Conservation (phyloP, 1,139 yeast species). For the Taphrina confusa region DNA sequence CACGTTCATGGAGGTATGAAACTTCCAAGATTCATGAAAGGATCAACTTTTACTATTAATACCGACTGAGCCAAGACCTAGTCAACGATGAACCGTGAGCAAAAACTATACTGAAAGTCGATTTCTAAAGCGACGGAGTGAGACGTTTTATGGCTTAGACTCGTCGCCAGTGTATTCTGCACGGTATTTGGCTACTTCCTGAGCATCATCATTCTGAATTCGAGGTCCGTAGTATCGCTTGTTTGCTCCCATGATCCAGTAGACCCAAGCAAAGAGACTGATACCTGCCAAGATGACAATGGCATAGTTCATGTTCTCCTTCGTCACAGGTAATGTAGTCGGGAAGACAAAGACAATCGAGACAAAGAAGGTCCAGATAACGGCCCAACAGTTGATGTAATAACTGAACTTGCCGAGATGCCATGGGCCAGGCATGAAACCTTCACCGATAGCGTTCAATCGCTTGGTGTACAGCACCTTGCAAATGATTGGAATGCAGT, state of each 20-base stretch:
- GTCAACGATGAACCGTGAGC: too few species aligned
- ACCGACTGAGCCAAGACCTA: too few species aligned
- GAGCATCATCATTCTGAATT: background rate
- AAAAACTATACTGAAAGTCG: too few species aligned
- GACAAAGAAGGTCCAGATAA: slow-evolving; percentile 54
- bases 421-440: slow-evolving; percentile 59
- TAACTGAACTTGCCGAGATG: slow-evolving; percentile 58
- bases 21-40: too few species aligned
- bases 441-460: slow-evolving; percentile 50
- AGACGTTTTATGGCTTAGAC: background rate
- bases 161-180: background rate
- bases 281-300: slow-evolving; percentile 51
- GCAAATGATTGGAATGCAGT: slow-evolving; percentile 55
- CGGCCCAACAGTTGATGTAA: slow-evolving; percentile 44
- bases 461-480: slow-evolving; percentile 47
- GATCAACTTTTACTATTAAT: too few species aligned
- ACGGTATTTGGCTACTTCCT: background rate
- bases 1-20: too few species aligned
- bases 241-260: slow-evolving; percentile 49
- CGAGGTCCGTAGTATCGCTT: slow-evolving; percentile 56
- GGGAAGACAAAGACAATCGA: slow-evolving; percentile 45
- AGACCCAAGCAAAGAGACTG: slow-evolving; percentile 28
- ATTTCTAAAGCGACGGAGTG: background rate
- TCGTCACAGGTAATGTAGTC: slow-evolving; percentile 36
- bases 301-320: slow-evolving; percentile 59